Base-by-base conservation (phyloP, 2,329 filamentous ascomycete genomes). In the Dactylellina cionopaga region DNA sequence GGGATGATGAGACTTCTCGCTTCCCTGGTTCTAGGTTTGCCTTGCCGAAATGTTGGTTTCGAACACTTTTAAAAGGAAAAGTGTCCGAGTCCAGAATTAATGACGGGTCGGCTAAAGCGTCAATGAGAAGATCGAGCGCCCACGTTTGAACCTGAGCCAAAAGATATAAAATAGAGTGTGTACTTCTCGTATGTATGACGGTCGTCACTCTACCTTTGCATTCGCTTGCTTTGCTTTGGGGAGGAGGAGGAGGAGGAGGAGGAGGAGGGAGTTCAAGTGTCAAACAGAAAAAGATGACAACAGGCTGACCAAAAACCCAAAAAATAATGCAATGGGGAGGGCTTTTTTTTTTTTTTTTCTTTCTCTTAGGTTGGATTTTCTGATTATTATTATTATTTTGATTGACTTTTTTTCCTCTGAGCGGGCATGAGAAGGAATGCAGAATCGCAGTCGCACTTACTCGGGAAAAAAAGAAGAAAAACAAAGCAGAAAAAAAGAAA, bases 401-500 rank as follows among this genome's bases (percentile, higher is more conserved):
- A 51, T 51, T 52, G 31, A 43, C 27, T 35, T 43, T 69, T 60
- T n/a, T 9, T 69, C 35, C 64, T 49, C 13, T 47, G 66, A 64
- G 68, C 74, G 65, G 66, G 54, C 60, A 68, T 54, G 75, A 75
- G 59, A 66, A 69, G 71, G 68, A 74, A 75, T 66, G 65, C 55
- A 52, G 41, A 54, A 56, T 74, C 73, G 31, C 35, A 46, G n/a
- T 46, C 35, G 37, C 63, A 54, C 39, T 44, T 58, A 51, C 35
- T 60, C 63, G 60, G 63, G 37, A 62, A 75, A 70, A 68, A 47
- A 65, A 68, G 63, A 75, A 71, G 65, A 62, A 72, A 70, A 63
- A 73, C 27, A 29, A 22, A 63, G 24, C 17, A n/a, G 22, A 7
- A 37, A 10, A 56, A 41, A 41, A 25, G 27, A 31, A 72, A 60